phyloP scores from a whole-genome alignment of 345 rosid species.

The Arabis hirsuta region DNA sequence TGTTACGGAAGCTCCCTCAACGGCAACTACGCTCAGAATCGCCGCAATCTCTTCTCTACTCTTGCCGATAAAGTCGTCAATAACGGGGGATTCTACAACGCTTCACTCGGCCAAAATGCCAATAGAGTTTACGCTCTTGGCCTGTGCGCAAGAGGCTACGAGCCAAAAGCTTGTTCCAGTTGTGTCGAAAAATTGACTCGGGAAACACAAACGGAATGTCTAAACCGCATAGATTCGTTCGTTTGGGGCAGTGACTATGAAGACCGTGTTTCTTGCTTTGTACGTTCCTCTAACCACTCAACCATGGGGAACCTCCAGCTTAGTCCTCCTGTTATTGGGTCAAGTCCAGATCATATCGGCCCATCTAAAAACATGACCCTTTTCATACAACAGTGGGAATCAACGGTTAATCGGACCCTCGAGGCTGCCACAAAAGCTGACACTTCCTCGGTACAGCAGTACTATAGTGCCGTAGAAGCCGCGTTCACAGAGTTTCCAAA shows the following conservation, averaged over 20 bases:
- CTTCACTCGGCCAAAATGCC: neutral
- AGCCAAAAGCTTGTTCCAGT: neutral
- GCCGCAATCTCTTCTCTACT: neutral
- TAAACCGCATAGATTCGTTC: slow-evolving; percentile 6
- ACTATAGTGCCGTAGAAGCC: slow-evolving; percentile 11
- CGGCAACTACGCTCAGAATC: slow-evolving; percentile 23
- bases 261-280: slow-evolving; percentile 12
- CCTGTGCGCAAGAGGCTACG: slow-evolving; percentile 12
- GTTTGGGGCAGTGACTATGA: neutral
- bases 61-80: neutral
- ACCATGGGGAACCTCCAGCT: slow-evolving; percentile 4
- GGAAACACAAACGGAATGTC: neutral
- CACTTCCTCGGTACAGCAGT: neutral
- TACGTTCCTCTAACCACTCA: slow-evolving; percentile 19
- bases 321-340: neutral
- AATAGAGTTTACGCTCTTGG: slow-evolving; percentile 7
- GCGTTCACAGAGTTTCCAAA: slow-evolving; percentile 15
- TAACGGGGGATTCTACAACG: neutral
- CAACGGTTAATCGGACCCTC: slow-evolving; percentile 13
- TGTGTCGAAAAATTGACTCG: neutral
- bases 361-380: neutral
- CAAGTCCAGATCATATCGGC: neutral
- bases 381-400: slow-evolving; percentile 9
- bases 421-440: neutral
- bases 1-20: slow-evolving; percentile 21